phyloP scores from a whole-genome alignment of 176 grass and related monocot genomes.

The Olyra latifolia region DNA sequence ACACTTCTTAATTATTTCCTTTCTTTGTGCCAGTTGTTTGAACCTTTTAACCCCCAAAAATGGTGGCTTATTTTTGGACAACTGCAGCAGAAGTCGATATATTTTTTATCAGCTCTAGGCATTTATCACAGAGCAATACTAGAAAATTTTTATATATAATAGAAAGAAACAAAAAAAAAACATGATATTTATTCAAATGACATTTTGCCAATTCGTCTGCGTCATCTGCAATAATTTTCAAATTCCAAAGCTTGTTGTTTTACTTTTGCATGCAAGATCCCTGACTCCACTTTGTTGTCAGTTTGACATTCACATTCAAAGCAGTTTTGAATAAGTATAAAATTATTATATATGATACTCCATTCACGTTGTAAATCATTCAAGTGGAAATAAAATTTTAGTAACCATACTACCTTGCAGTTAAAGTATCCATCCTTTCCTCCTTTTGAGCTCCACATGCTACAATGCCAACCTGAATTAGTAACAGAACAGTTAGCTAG shows the following conservation, averaged over 20 bases:
- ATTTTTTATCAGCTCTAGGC: background rate
- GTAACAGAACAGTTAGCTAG: background rate
- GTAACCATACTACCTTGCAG: slow-evolving; percentile 37
- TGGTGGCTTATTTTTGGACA: no score
- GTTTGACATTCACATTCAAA: no score
- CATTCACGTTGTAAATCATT: no score
- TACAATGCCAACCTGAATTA: slow-evolving; percentile 50
- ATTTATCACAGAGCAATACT: no score
- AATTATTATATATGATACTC: no score
- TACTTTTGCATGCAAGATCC: background rate
- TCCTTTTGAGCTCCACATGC: slow-evolving; percentile 64
- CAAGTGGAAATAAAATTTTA: no score
- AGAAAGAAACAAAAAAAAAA: no score
- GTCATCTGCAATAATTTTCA: no score
- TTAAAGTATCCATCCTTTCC: slow-evolving; percentile 56
- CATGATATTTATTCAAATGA: background rate
- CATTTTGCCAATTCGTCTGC: no score
- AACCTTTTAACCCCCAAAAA: background rate
- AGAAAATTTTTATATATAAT: background rate
- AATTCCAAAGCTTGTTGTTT: background rate
- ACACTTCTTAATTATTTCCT: background rate
- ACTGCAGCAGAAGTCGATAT: background rate
- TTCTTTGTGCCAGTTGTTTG: background rate
- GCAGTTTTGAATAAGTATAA: no score
- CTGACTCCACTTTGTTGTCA: background rate